Percentiles rank a stretch among this genome's conserved stretches.
Conservation (phyloP, 164 flowering plant genomes). For the Warburgia ugandensis region DNA sequence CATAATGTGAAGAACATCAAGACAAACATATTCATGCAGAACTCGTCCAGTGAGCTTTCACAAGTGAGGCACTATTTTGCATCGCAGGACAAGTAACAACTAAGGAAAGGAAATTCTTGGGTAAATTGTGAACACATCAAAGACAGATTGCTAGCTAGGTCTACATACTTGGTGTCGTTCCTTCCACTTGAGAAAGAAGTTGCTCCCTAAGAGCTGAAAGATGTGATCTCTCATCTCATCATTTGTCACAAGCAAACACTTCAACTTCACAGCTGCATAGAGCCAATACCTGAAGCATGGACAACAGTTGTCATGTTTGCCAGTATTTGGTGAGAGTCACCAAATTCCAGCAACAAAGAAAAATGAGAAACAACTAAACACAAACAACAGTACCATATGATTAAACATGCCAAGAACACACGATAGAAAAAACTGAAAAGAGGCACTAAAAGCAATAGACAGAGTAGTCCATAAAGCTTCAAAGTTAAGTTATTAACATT, state of each 20-base stretch:
- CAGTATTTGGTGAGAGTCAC: no score
- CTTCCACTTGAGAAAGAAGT: slow-evolving; percentile 80
- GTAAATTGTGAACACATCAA: no score
- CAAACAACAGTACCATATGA: not conserved
- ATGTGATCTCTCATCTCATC: slow-evolving; percentile 99
- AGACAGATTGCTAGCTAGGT: not conserved
- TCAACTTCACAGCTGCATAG: slow-evolving; percentile 81
- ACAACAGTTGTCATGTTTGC: not conserved
- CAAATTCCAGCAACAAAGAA: not conserved
- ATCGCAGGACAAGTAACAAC: not conserved
- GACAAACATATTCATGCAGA: no score
- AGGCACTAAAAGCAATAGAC: not conserved
- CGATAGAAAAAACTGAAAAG: not conserved
- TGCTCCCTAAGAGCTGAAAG: slow-evolving; percentile 75
- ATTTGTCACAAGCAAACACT: slow-evolving; percentile 88
- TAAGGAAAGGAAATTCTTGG: no score
- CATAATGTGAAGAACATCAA: no score
- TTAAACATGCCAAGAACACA: not conserved
- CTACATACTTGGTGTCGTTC: slow-evolving; percentile 83
- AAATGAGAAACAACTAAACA: not conserved
- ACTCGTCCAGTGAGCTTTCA: no score
- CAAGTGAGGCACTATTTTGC: no score
- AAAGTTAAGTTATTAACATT: no score
- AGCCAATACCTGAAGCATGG: slow-evolving; percentile 73
- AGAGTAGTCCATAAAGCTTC: not conserved